Evolutionary conservation across 2,329 filamentous ascomycete species (phyloP), one percentile per base, ranked within the genome.

Genomic region (Akanthomyces lecanii): DNA sequence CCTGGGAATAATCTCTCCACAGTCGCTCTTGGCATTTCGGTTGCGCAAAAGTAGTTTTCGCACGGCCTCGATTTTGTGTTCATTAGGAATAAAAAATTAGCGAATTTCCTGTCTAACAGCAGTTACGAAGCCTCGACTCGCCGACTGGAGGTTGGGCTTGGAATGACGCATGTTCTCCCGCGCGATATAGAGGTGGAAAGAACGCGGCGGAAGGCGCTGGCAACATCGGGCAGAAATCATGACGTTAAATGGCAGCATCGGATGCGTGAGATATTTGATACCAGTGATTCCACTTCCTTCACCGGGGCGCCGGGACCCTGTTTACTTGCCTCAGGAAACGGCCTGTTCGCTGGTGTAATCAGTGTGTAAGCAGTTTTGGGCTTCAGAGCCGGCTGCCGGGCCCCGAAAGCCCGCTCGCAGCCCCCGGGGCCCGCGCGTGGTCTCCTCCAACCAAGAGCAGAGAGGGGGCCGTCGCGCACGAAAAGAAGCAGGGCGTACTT

Each of bases 1-100:
- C 47, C 38, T 47, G 57, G 57, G 42, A 60, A 60, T 60, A 60
- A 60, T 28, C 18, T 36, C 47, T n/a, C 57, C 57, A 45, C 36
- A 30, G 12, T 11, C 12, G 16, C 23, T 60, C 57, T 60, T 60
- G 57, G 57, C 57, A 33, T 30, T 44, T 60, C 3, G 14, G 10
- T 38, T 36, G 16, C 1, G 33, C 28, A 3, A 30, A 30, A 21
- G 7, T 30, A 21, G 2, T 30, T 7, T 16, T 36, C 10, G 33
- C 8, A 21, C 36, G 5, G 21, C 28, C 21, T 52, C n/a, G 50
- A 25, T 36, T 6, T 21, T 52, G 30, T 51, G 28, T 23, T 16
- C n/a, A 16, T 14, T 38, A 11, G 6, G 33, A 38, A 38, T 7
- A 30, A 30, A 5, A 30, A 30, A 5, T 30, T 30, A 4, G 4